A percentile compares a stretch with the other conserved stretches of the same genome.
Evolutionary conservation across 805 yeast genomes (phyloP).

Genomic region (Metschnikowia gruessii): DNA sequence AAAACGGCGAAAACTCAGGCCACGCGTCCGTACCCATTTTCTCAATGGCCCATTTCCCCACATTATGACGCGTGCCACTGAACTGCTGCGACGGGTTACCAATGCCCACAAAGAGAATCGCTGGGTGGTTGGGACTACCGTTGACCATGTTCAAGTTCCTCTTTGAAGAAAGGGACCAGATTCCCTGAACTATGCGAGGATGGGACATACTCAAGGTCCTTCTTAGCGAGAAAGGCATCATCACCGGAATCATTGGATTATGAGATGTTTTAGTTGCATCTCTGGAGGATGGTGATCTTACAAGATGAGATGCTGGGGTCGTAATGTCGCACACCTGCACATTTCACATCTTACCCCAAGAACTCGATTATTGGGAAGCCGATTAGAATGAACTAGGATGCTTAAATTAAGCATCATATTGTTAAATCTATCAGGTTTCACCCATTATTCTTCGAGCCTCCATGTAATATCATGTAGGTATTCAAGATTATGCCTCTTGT

Average conservation of each 20-base stretch:
- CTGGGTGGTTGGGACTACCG: background rate
- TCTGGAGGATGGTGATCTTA: background rate
- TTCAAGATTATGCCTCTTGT: background rate
- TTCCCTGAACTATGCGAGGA: no score
- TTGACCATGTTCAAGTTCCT: background rate
- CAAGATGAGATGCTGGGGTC: background rate
- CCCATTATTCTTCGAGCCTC: background rate
- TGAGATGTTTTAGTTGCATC: background rate
- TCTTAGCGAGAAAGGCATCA: no score
- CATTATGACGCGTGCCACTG: constrained; percentile 68
- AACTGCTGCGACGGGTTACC: constrained; percentile 76
- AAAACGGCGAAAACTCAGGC: constrained; percentile 22
- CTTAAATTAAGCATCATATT: background rate
- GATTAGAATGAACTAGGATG: background rate
- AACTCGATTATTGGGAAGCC: background rate
- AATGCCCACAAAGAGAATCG: constrained; percentile 37
- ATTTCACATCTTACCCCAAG: background rate
- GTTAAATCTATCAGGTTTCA: background rate
- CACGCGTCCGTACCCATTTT: constrained; percentile 26
- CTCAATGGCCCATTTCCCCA: constrained; percentile 60
- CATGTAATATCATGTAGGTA: no score
- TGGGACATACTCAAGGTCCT: no score
- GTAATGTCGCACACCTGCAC: constrained; percentile 1
- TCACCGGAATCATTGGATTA: background rate
- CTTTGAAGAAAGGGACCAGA: no score